phyloP scores from a whole-genome alignment of 179 eudicot species.

The Drosera spatulata region DNA sequence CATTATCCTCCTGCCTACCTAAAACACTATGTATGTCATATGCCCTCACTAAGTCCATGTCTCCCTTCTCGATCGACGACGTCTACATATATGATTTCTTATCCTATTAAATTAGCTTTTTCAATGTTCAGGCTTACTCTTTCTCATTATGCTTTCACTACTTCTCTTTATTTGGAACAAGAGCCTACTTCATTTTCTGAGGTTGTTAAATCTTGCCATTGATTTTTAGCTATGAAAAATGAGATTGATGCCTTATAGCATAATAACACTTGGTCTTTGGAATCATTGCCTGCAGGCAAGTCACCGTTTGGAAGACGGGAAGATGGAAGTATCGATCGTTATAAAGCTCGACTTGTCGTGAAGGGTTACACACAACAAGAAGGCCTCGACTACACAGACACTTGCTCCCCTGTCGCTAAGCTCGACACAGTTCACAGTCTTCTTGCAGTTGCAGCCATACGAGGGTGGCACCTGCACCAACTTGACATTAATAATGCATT shows the following conservation, averaged over 20 bases:
- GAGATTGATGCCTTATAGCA: neutral
- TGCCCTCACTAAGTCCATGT: no score
- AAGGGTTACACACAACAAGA: neutral
- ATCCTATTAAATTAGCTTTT: no score
- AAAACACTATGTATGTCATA: no score
- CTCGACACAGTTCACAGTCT: neutral
- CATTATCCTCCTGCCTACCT: no score
- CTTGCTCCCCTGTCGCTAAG: neutral
- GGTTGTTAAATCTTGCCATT: neutral
- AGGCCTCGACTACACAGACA: neutral
- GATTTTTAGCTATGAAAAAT: neutral
- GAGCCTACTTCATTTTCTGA: neutral
- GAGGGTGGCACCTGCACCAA: neutral
- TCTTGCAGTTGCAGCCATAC: neutral
- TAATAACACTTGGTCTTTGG: neutral
- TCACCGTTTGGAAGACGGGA: neutral
- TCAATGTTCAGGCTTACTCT: no score
- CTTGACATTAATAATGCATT: neutral
- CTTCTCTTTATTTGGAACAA: no score
- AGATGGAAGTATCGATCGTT: neutral
- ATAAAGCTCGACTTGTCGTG: neutral
- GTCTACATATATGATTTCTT: no score
- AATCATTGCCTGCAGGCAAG: neutral
- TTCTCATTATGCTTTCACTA: no score
- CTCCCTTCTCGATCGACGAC: no score